Evolutionary conservation across 1,284 basidiomycete genomes (phyloP).

Genomic region (Boletellus deceptivus): DNA sequence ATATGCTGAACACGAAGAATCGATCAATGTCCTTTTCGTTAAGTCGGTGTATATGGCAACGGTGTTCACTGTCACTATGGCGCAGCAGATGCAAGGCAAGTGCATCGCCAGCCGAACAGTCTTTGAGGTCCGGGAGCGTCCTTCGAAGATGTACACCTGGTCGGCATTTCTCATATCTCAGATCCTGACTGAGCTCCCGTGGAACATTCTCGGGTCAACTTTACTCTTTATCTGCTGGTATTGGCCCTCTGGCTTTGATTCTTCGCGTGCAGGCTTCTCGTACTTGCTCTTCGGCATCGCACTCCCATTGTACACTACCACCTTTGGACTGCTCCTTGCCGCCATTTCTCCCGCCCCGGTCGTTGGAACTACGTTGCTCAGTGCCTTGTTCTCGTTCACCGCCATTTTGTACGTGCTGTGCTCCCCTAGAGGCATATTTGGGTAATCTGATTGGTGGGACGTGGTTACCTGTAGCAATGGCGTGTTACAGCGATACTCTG

Average conservation of each 20-base stretch:
- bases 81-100: conserved; percentile 19
- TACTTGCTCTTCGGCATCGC: conserved; percentile 47
- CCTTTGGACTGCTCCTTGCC: conserved; percentile 57
- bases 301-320: conserved; percentile 51
- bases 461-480: conserved; percentile 51
- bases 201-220: conserved; percentile 56
- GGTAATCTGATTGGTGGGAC: conserved; percentile 1
- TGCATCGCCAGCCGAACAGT: conserved; percentile 40
- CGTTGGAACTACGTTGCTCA: conserved; percentile 63
- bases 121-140: conserved; percentile 72
- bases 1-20: too few species aligned
- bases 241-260: conserved; percentile 58
- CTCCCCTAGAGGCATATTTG: not conserved
- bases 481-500: conserved; percentile 57
- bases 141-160: conserved; percentile 82
- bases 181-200: conserved; percentile 59
- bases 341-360: conserved; percentile 61
- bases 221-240: conserved; percentile 66
- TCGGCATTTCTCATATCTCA: conserved; percentile 63
- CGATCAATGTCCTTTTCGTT: not conserved
- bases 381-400: conserved; percentile 56
- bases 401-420: conserved; percentile 8
- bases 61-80: conserved; percentile 12
- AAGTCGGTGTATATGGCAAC: conserved; percentile 14
- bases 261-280: conserved; percentile 49